Evolutionary conservation across 352 stramenopile species (phyloP).

Genomic region (Pythium coloratum): DNA sequence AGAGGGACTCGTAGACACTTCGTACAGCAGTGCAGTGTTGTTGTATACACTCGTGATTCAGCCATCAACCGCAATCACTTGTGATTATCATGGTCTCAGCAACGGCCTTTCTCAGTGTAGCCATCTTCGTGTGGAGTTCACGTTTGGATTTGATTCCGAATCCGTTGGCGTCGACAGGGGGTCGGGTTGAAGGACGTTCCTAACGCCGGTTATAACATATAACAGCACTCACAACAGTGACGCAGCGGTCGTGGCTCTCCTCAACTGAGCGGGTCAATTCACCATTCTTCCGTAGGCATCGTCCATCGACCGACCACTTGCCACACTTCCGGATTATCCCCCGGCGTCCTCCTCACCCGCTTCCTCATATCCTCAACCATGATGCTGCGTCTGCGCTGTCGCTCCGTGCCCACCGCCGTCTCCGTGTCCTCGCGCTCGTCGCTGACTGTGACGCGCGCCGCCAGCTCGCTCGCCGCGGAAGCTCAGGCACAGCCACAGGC

Average conservation of each 20-base stretch:
- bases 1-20: neutral
- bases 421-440: slow-evolving; percentile 5
- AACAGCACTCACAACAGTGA: neutral
- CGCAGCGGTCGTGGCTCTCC: slow-evolving; percentile 9
- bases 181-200: slow-evolving; percentile 23
- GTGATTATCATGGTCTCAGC: neutral
- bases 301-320: too few species aligned
- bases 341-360: neutral
- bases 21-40: neutral
- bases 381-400: slow-evolving; percentile 15
- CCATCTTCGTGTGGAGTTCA: neutral
- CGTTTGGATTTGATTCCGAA: neutral
- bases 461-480: slow-evolving; percentile 15
- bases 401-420: slow-evolving; percentile 1
- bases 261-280: neutral
- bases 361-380: neutral
- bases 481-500: slow-evolving; percentile 10
- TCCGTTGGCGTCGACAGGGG: slow-evolving; percentile 15
- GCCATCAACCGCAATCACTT: neutral
- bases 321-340: neutral
- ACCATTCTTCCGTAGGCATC: neutral
- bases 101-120: neutral
- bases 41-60: neutral
- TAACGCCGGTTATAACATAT: slow-evolving; percentile 15
- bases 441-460: neutral